Evolutionary conservation across 352 stramenopile genomes (phyloP), one percentile per base, ranked within the genome.

Genomic region (Globisporangium middletonii): DNA sequence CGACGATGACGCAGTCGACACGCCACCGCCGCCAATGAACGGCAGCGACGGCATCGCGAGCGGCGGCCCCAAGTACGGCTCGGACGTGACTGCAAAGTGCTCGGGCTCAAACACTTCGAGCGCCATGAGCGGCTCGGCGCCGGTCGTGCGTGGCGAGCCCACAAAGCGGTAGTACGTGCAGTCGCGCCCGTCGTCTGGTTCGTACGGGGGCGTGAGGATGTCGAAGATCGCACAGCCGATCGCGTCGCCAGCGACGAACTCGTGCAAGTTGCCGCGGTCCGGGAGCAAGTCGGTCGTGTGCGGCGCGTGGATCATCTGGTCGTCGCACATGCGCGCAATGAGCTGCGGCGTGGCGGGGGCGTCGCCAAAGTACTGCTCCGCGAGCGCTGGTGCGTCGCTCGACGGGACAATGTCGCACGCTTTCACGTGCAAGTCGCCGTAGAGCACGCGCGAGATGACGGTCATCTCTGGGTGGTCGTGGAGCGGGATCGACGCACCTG

Each of bases 401-500:
- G 48, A 50, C 28, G 53, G 23, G 8, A 86, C 59, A 18, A 92
- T 60, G 49, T 91, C 80, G 55, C 72, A 94, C 26, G 82, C 72
- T 44, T 71, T 79, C 43, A 90, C 63, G 54, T 83, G 73, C 43
- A 92, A 60, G 9, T 69, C 71, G 12, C 84, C 84, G 53, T 94
- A 92, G 33, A 94, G 70, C 54, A 94, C 65, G 45, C 84, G 79
- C 35, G 84, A 91, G 58, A 94, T 77, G 28, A 94, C 84, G 60
- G 69, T 90, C 84, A 94, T 94, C 19, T 83, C 71, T 30, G 84
- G 84, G 56, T 94, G 84, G 65, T 94, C 78, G 54, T 94, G 84
- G 50, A 94, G 60, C 16, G 84, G 84, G 42, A 94, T 90, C 9
- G 65, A 74, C 15, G 80, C 67, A 5, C 83, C 76, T 0, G 84